Conservation (phyloP, 2,329 filamentous ascomycete species). For the Sporothrix schenckii region DNA sequence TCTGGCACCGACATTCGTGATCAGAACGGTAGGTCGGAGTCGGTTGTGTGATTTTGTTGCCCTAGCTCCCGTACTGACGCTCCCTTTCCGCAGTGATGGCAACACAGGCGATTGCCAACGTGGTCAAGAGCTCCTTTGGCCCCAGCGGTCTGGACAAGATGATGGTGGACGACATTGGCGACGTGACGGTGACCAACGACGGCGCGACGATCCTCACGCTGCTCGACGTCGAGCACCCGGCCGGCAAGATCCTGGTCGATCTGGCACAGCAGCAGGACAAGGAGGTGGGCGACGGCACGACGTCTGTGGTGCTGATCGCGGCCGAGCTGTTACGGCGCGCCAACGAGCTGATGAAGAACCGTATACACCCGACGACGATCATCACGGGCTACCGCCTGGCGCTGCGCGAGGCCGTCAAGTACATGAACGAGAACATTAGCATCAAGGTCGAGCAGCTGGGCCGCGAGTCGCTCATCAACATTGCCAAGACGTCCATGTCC, state of each 20-base stretch:
- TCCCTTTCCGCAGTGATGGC: slow-evolving; percentile 66
- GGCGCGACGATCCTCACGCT: slow-evolving; percentile 94
- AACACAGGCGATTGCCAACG: slow-evolving; percentile 96
- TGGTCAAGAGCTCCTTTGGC: slow-evolving; percentile 98
- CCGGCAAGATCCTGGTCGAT: slow-evolving; percentile 97
- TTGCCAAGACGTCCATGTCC: slow-evolving; percentile 98
- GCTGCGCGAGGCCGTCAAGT: slow-evolving; percentile 93
- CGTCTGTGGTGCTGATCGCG: slow-evolving; percentile 95
- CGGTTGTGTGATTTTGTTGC: not conserved
- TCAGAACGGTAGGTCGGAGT: slow-evolving; percentile 71
- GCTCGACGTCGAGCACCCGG: slow-evolving; percentile 95
- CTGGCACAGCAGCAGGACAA: slow-evolving; percentile 98
- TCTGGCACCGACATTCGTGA: slow-evolving; percentile 95
- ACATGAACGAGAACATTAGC: slow-evolving; percentile 98
- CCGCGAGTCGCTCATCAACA: slow-evolving; percentile 86
- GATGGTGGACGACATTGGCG: slow-evolving; percentile 97
- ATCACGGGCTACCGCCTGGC: slow-evolving; percentile 97
- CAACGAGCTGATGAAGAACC: slow-evolving; percentile 99
- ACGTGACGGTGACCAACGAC: slow-evolving; percentile 98
- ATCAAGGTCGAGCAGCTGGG: slow-evolving; percentile 92
- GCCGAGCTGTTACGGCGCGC: slow-evolving; percentile 89
- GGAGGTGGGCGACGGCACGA: slow-evolving; percentile 97
- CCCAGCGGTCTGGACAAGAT: slow-evolving; percentile 98
- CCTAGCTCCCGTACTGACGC: not conserved
- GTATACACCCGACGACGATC: slow-evolving; percentile 98